Evolutionary conservation across 352 stramenopile genomes (phyloP).

Genomic region (Globisporangium cylindrosporum): DNA sequence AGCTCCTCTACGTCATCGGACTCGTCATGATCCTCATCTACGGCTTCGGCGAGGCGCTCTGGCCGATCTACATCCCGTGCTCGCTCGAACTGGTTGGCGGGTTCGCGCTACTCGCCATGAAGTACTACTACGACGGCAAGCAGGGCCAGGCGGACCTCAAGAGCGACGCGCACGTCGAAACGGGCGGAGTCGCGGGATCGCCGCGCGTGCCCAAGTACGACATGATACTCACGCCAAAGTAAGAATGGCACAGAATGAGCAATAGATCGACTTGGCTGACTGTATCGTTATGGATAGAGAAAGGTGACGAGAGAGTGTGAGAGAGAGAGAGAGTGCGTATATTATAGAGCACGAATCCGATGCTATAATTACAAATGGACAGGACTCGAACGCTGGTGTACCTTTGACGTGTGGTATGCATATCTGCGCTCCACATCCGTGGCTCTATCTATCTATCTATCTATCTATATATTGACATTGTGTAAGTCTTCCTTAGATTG

Average conservation of each 20-base stretch:
- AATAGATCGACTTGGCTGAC: not conserved
- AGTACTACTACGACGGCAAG: slow-evolving; percentile 32
- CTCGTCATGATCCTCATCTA: slow-evolving; percentile 36
- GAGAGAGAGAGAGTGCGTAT: not conserved
- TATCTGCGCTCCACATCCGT: no score
- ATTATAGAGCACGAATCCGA: not conserved
- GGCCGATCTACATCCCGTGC: slow-evolving; percentile 44
- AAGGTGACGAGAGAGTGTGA: not conserved
- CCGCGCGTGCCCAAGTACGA: slow-evolving; percentile 15
- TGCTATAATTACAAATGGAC: not conserved
- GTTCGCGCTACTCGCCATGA: slow-evolving; percentile 30
- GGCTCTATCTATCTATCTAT: no score
- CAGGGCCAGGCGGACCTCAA: slow-evolving; percentile 9
- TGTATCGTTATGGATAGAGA: slow-evolving; percentile 7
- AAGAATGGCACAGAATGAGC: not conserved
- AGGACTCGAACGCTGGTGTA: not conserved
- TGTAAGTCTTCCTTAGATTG: no score
- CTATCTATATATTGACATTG: no score
- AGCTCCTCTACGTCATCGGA: slow-evolving; percentile 33
- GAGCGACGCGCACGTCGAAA: slow-evolving; percentile 1
- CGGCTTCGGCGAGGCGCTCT: slow-evolving; percentile 36
- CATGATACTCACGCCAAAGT: slow-evolving; percentile 20
- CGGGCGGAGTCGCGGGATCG: not conserved
- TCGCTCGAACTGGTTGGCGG: slow-evolving; percentile 34
- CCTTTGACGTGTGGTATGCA: no score